Evolutionary conservation across 2,329 filamentous ascomycete genomes (phyloP).

Genomic region (Diaporthe vaccinii): DNA sequence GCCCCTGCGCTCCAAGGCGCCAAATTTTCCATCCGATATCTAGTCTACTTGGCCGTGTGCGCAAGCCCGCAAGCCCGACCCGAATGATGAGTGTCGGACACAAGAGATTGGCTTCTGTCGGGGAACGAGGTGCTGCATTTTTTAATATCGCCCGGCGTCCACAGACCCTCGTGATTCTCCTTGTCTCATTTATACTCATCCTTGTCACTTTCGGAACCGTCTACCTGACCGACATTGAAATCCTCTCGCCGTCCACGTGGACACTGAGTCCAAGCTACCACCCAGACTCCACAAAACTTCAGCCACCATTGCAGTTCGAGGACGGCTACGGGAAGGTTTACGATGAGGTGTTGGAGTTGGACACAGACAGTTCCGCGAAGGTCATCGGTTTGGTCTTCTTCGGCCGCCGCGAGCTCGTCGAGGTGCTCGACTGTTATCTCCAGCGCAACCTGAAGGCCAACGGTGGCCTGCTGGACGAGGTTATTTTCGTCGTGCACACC

Average conservation of each 20-base stretch:
- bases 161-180: constrained; percentile 13
- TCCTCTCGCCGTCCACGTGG: constrained; percentile 15
- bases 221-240: constrained; percentile 12
- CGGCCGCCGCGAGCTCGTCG: constrained; percentile 10
- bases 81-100: constrained; percentile 8
- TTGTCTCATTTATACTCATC: constrained; percentile 6
- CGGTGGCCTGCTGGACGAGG: constrained; percentile 44
- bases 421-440: constrained; percentile 8
- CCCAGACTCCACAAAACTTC: not conserved
- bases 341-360: not conserved
- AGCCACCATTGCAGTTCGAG: not conserved
- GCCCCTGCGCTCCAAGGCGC: not conserved
- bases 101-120: not conserved
- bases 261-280: not conserved
- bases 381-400: constrained; percentile 8
- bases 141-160: constrained; percentile 3
- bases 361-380: not conserved
- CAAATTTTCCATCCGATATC: not conserved
- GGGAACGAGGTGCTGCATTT: not conserved
- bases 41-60: not conserved
- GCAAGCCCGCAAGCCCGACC: not conserved
- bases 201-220: constrained; percentile 3
- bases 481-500: constrained; percentile 51
- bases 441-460: constrained; percentile 43
- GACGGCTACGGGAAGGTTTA: not conserved